These are phyloP conservation scores for Alternaria viburni DNA, from an alignment of 2,329 filamentous ascomycete genomes.

Conservation along the genomic window DNA sequence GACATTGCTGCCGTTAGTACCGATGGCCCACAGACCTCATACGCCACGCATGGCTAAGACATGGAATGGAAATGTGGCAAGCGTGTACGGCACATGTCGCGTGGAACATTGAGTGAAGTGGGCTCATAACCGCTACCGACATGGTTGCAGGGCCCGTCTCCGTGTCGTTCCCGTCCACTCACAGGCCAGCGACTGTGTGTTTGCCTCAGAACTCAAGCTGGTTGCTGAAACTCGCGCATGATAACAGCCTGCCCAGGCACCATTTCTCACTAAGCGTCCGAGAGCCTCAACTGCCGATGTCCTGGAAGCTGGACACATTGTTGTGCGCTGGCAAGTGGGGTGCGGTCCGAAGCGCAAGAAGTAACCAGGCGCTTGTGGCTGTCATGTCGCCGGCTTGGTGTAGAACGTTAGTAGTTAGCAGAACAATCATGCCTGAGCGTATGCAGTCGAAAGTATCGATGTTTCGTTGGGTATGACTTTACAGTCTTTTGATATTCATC, in stretches of 20 bases:
- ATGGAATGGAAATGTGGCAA: constrained; percentile 16
- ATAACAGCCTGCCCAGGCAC: constrained; percentile 46
- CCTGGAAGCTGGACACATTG: not conserved
- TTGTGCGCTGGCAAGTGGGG: not conserved
- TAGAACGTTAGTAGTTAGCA: not conserved
- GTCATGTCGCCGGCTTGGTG: not conserved
- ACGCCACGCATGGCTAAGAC: constrained; percentile 39
- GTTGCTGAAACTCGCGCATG: constrained; percentile 71
- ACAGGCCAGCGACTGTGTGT: constrained; percentile 6
- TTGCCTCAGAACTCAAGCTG: constrained; percentile 54
- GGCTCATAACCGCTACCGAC: constrained; percentile 16
- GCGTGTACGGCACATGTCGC: constrained; percentile 35
- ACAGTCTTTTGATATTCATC: constrained; percentile 32
- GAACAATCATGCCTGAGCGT: not conserved
- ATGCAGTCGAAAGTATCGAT: not conserved
- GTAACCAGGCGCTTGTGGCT: not conserved
- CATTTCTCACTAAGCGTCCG: constrained; percentile 6
- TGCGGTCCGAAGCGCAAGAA: constrained; percentile 3
- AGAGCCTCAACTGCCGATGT: constrained; percentile 7
- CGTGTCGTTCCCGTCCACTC: constrained; percentile 10
- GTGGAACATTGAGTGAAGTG: constrained; percentile 15
- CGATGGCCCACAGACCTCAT: constrained; percentile 36
- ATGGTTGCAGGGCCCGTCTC: constrained; percentile 7
- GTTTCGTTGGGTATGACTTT: constrained; percentile 8
- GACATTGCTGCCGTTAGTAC: constrained; percentile 30